Percentiles rank a stretch among this genome's conserved stretches.
phyloP scores from a whole-genome alignment of 2,329 filamentous ascomycete species.

The Microdochium paspali region DNA sequence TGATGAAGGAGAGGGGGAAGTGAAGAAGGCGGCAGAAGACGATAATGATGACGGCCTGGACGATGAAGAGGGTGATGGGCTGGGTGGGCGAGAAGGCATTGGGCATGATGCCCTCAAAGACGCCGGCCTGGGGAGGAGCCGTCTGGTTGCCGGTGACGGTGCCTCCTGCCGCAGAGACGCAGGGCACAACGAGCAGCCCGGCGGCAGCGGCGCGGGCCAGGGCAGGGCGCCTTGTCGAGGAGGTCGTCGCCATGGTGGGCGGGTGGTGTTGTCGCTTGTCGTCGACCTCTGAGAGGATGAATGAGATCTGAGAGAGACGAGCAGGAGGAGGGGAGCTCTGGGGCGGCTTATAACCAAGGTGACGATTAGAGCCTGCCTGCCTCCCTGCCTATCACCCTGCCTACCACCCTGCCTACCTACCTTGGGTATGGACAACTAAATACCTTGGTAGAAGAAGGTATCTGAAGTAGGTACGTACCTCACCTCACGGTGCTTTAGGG shows the following conservation, averaged over 20 bases:
- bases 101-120: slow-evolving; percentile 64
- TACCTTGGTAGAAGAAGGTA: too few species aligned
- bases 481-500: too few species aligned
- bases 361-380: too few species aligned
- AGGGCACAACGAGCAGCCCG: neutral
- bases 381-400: too few species aligned
- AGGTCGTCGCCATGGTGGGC: neutral
- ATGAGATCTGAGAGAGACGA: too few species aligned
- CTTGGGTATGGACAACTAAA: too few species aligned
- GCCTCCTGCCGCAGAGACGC: slow-evolving; percentile 3
- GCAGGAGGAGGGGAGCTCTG: too few species aligned
- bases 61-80: slow-evolving; percentile 68
- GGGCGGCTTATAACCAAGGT: too few species aligned
- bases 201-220: neutral
- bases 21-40: slow-evolving; percentile 64
- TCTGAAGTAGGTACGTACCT: too few species aligned
- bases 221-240: neutral
- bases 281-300: neutral
- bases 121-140: slow-evolving; percentile 41
- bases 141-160: slow-evolving; percentile 15
- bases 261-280: neutral
- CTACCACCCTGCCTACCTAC: too few species aligned
- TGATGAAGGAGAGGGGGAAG: slow-evolving; percentile 60
- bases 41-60: slow-evolving; percentile 68
- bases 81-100: slow-evolving; percentile 59